phyloP scores from a whole-genome alignment of 106 monocot species.

The Dendrobium nobile region DNA sequence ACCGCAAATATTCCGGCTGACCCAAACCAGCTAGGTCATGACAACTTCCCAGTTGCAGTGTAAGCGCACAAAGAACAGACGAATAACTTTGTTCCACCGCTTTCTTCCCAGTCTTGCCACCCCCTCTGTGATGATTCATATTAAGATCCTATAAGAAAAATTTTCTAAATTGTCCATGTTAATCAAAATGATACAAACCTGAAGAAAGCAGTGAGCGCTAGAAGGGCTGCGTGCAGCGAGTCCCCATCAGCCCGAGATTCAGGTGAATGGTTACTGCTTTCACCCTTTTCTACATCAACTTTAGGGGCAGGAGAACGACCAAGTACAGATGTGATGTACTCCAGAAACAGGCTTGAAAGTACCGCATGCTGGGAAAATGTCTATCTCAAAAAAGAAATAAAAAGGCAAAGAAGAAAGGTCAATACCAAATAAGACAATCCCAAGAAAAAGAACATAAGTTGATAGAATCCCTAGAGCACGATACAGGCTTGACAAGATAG shows the following conservation, averaged over 20 bases:
- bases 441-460: background rate
- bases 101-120: constrained; percentile 89
- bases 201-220: constrained; percentile 72
- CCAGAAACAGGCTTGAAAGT: constrained; percentile 80
- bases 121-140: constrained; percentile 46
- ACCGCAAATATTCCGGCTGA: constrained; percentile 67
- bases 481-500: background rate
- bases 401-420: background rate
- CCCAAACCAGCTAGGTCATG: constrained; percentile 48
- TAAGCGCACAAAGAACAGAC: constrained; percentile 76
- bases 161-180: background rate
- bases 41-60: constrained; percentile 85
- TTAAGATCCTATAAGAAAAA: background rate
- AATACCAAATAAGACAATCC: background rate
- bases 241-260: constrained; percentile 46
- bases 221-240: constrained; percentile 55
- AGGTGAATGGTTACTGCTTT: constrained; percentile 20
- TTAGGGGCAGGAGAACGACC: constrained; percentile 33
- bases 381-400: constrained; percentile 25
- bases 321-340: constrained; percentile 74
- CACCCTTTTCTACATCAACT: constrained; percentile 55
- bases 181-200: constrained; percentile 37
- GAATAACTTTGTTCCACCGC: constrained; percentile 90
- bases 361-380: constrained; percentile 81
- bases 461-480: background rate